Evolutionary conservation across 176 grass and related monocot genomes (phyloP).

Genomic region (Canna indica): DNA sequence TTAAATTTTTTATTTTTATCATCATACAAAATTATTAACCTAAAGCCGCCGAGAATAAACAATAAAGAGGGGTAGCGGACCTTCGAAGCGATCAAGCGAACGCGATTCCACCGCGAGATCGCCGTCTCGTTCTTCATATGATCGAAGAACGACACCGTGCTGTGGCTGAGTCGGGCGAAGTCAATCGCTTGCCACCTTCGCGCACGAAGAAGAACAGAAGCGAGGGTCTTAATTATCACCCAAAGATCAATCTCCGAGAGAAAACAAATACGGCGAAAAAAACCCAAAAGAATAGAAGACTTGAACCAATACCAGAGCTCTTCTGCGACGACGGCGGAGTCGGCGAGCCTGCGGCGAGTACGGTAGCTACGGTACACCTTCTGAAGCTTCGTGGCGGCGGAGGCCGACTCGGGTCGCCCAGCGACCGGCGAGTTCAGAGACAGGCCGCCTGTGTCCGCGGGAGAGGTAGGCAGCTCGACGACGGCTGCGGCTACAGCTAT

Average conservation of each 20-base stretch:
- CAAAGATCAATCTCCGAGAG: background rate
- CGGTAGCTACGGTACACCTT: conserved; percentile 94
- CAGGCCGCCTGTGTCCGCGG: too few relatives aligned
- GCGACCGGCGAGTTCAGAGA: background rate
- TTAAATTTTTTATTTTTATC: background rate
- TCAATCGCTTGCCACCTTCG: conserved; percentile 76
- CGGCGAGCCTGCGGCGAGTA: conserved; percentile 71
- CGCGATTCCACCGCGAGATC: conserved; percentile 78
- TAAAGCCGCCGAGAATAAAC: background rate
- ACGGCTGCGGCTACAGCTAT: too few relatives aligned
- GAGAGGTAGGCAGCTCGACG: too few relatives aligned
- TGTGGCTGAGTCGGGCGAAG: conserved; percentile 57
- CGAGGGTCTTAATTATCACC: background rate
- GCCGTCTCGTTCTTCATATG: conserved; percentile 53
- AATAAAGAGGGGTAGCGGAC: conserved; percentile 7
- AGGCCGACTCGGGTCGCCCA: background rate
- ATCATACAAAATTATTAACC: background rate
- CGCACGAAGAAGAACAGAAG: conserved; percentile 10
- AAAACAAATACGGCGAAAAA: background rate
- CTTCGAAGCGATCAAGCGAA: conserved; percentile 80
- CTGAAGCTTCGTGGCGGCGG: conserved; percentile 70
- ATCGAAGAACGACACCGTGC: conserved; percentile 77
- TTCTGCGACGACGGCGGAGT: conserved; percentile 90
- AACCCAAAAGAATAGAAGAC: background rate
- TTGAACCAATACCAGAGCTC: conserved; percentile 68